These are phyloP conservation scores for Tulasnella sp. DNA, from an alignment of 768 basidiomycete species.

Conservation along the genomic window DNA sequence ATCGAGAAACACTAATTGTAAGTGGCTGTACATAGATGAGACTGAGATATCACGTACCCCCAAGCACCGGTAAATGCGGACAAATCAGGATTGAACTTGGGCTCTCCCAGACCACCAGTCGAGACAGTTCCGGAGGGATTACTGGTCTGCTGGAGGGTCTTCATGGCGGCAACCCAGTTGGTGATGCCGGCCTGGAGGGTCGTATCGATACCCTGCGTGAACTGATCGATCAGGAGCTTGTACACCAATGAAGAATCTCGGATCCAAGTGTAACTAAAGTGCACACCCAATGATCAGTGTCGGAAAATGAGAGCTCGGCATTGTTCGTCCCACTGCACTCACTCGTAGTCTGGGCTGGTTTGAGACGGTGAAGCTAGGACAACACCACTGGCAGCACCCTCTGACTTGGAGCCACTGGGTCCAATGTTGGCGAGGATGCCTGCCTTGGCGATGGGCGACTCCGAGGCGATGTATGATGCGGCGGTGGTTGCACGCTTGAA, in stretches of 20 bases:
- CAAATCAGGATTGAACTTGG: conserved; percentile 59
- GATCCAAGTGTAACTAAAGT: conserved; percentile 60
- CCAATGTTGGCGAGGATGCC: conserved; percentile 21
- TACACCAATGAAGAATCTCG: conserved; percentile 50
- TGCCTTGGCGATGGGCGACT: conserved; percentile 16
- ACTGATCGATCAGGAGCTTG: conserved; percentile 36
- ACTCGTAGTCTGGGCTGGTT: conserved; percentile 20
- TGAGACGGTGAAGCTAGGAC: conserved; percentile 36
- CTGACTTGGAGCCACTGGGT: conserved; percentile 15
- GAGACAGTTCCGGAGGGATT: conserved; percentile 60
- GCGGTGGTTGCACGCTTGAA: not conserved
- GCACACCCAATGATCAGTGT: too few species aligned
- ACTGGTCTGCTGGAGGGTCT: conserved; percentile 47
- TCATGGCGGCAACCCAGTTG: conserved; percentile 46
- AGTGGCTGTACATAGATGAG: too few species aligned
- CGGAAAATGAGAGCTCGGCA: too few species aligned
- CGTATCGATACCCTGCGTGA: conserved; percentile 41
- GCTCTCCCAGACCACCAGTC: conserved; percentile 74
- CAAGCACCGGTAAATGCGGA: conserved; percentile 41
- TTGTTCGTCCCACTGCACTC: too few species aligned
- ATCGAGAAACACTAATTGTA: not conserved
- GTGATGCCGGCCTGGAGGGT: conserved; percentile 45
- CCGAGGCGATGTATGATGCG: conserved; percentile 13
- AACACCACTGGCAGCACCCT: conserved; percentile 31
- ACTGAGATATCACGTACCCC: conserved; percentile 24